phyloP scores from a whole-genome alignment of 106 monocot genomes.

The Platanthera guangdongensis region DNA sequence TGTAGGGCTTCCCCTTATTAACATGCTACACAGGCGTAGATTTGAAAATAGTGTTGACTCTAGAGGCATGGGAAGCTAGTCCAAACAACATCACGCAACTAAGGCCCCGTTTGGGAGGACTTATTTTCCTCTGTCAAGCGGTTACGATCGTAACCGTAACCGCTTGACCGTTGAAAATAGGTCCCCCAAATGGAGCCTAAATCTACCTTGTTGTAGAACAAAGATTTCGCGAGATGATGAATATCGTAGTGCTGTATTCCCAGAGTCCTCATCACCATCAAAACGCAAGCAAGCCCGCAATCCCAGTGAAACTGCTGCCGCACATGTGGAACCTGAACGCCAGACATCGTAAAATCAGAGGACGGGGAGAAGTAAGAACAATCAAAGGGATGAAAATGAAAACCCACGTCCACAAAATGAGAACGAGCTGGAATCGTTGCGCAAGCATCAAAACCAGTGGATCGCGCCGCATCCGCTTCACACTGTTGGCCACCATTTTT shows the following conservation, averaged over 20 bases:
- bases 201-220: conserved; percentile 64
- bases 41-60: neutral
- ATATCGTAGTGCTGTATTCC: conserved; percentile 41
- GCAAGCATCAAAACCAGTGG: neutral
- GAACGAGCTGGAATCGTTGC: conserved; percentile 2
- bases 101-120: no score
- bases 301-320: conserved; percentile 75
- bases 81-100: neutral
- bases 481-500: neutral
- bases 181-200: no score
- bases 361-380: neutral
- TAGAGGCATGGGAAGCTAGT: neutral
- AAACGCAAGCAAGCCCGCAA: conserved; percentile 82
- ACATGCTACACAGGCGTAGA: neutral
- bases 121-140: no score
- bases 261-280: conserved; percentile 71
- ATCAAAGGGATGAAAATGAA: neutral
- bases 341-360: neutral
- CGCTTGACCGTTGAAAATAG: no score
- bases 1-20: neutral
- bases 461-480: neutral
- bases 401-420: conserved; percentile 17
- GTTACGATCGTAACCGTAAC: no score
- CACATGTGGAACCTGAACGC: conserved; percentile 73
- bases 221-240: conserved; percentile 50